These are phyloP conservation scores for Lolium multiflorum DNA, from an alignment of 176 grass and related monocot genomes.

Conservation along the genomic window DNA sequence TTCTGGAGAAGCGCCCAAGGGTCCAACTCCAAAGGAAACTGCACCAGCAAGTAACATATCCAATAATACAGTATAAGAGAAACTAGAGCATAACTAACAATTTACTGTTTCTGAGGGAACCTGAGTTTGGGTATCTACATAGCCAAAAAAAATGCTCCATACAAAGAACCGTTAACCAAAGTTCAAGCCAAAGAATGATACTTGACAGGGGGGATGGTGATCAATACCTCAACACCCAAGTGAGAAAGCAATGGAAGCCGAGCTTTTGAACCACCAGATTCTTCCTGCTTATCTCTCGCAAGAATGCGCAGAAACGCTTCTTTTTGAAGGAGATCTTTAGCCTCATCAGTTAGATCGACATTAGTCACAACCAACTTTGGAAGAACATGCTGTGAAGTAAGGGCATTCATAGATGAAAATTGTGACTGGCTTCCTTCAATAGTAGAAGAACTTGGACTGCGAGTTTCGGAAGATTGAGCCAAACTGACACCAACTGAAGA, in stretches of 20 bases:
- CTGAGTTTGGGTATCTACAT: neutral
- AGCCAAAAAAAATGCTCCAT: neutral
- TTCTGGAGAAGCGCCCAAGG: slow-evolving; percentile 88
- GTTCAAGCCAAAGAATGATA: slow-evolving; percentile 39
- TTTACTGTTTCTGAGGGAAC: slow-evolving; percentile 7
- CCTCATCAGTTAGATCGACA: slow-evolving; percentile 77
- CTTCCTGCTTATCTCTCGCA: slow-evolving; percentile 70
- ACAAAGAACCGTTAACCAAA: slow-evolving; percentile 24
- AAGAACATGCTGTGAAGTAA: slow-evolving; percentile 61
- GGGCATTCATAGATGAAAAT: slow-evolving; percentile 46
- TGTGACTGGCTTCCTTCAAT: slow-evolving; percentile 61
- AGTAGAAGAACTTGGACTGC: slow-evolving; percentile 62
- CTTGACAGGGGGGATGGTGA: slow-evolving; percentile 23
- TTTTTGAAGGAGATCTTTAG: slow-evolving; percentile 88
- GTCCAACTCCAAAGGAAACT: slow-evolving; percentile 94
- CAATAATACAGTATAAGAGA: slow-evolving; percentile 9
- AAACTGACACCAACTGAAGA: slow-evolving; percentile 54
- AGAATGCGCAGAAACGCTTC: slow-evolving; percentile 84
- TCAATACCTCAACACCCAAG: slow-evolving; percentile 87
- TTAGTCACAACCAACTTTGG: slow-evolving; percentile 86
- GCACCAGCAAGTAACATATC: slow-evolving; percentile 45
- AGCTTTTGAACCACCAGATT: slow-evolving; percentile 64
- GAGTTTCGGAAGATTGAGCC: slow-evolving; percentile 62
- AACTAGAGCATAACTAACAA: slow-evolving; percentile 30
- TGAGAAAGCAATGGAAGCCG: slow-evolving; percentile 81